Conservation (phyloP, 2,329 filamentous ascomycete genomes). For the Fusarium sulawesiense region DNA sequence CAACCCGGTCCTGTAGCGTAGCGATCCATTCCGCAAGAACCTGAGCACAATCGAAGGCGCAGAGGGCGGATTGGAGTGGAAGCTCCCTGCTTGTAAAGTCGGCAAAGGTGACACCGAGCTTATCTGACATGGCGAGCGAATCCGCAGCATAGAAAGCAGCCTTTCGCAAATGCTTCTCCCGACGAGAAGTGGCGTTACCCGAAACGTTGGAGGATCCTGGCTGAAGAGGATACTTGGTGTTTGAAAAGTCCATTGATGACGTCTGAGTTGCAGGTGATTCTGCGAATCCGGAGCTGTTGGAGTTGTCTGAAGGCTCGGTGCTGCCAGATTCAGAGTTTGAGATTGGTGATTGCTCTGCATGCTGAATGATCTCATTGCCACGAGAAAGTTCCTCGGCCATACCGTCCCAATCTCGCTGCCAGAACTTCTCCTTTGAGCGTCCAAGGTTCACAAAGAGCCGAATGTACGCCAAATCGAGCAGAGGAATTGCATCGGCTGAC, state of each 20-base stretch:
- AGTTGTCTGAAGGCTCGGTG: conserved; percentile 61
- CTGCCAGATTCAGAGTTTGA: conserved; percentile 59
- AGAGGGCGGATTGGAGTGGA: conserved; percentile 90
- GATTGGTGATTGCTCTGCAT: conserved; percentile 71
- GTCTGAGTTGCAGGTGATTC: conserved; percentile 64
- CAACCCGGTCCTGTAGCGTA: conserved; percentile 93
- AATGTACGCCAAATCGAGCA: conserved; percentile 92
- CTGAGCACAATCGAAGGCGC: conserved; percentile 92
- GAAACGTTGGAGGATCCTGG: conserved; percentile 43
- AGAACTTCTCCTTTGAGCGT: conserved; percentile 90
- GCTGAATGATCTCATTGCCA: conserved; percentile 79
- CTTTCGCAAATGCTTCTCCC: conserved; percentile 89
- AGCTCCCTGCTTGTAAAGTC: conserved; percentile 87
- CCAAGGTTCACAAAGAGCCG: conserved; percentile 94
- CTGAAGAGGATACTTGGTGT: conserved; percentile 51
- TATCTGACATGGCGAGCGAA: conserved; percentile 88
- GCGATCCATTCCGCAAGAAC: conserved; percentile 95
- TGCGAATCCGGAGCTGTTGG: conserved; percentile 59
- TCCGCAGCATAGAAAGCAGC: conserved; percentile 97
- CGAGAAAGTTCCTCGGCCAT: conserved; percentile 88
- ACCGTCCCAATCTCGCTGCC: conserved; percentile 91
- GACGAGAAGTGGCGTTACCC: conserved; percentile 69
- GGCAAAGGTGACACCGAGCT: conserved; percentile 84
- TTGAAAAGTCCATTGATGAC: conserved; percentile 61
- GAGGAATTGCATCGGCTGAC: conserved; percentile 88